These are phyloP conservation scores for Neurospora sp. DNA, from an alignment of 2,329 filamentous ascomycete genomes.

Conservation along the genomic window DNA sequence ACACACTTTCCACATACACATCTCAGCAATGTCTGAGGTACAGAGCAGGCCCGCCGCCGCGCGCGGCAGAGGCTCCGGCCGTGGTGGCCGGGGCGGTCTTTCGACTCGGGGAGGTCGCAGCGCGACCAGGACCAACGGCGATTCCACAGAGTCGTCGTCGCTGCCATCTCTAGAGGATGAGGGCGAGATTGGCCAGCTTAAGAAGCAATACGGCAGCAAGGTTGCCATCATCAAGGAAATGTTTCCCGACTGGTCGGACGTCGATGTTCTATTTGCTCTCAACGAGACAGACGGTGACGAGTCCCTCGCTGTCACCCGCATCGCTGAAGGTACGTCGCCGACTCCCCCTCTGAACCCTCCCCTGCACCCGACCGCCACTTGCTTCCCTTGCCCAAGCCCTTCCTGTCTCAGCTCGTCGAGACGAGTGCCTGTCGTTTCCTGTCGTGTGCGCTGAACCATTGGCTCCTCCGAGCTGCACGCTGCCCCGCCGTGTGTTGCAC, in stretches of 20 bases:
- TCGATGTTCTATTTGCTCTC: slow-evolving; percentile 86
- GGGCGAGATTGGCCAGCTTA: slow-evolving; percentile 83
- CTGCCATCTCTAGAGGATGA: slow-evolving; percentile 62
- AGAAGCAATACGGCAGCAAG: slow-evolving; percentile 77
- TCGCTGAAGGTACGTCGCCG: slow-evolving; percentile 60
- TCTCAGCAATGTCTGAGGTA: slow-evolving; percentile 80
- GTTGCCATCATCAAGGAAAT: slow-evolving; percentile 80
- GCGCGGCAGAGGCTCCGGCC: slow-evolving; percentile 83
- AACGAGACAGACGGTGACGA: slow-evolving; percentile 80
- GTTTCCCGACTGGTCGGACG: slow-evolving; percentile 91
- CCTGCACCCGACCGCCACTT: slow-evolving; percentile 7
- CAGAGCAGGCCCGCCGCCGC: slow-evolving; percentile 72
- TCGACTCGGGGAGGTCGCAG: slow-evolving; percentile 59
- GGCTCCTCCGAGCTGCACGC: slow-evolving; percentile 3
- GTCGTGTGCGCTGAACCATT: background rate
- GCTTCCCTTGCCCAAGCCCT: slow-evolving; percentile 6
- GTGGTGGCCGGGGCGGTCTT: slow-evolving; percentile 74
- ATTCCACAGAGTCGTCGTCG: slow-evolving; percentile 51
- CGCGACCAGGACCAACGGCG: slow-evolving; percentile 56
- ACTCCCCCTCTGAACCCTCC: background rate
- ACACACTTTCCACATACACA: slow-evolving; percentile 25
- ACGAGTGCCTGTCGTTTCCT: background rate
- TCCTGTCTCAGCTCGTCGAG: background rate
- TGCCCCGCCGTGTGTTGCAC: slow-evolving; percentile 4
- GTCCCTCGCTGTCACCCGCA: slow-evolving; percentile 64